These are phyloP conservation scores for Geosmithia morbida DNA, from an alignment of 2,329 filamentous ascomycete species.

Conservation along the genomic window DNA sequence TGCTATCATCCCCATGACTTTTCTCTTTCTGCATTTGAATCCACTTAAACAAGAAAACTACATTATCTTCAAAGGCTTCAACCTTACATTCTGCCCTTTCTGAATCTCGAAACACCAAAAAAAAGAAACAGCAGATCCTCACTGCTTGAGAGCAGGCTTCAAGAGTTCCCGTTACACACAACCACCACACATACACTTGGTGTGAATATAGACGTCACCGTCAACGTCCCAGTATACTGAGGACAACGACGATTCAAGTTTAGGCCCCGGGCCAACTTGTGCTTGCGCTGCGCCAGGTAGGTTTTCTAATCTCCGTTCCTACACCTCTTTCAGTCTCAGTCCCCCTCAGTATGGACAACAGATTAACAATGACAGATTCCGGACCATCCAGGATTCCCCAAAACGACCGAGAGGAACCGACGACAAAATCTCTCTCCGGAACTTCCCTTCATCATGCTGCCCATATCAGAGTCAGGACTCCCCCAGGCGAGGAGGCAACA, in stretches of 20 bases:
- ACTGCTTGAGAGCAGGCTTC: conserved; percentile 13
- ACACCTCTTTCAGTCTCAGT: neutral
- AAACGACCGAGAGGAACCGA: conserved; percentile 34
- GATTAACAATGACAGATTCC: conserved; percentile 18
- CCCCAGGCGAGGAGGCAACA: conserved; percentile 49
- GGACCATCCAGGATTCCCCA: conserved; percentile 27
- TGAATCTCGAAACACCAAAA: neutral
- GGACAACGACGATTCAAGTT: conserved; percentile 23
- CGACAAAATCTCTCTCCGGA: conserved; percentile 50
- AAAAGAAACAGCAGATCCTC: conserved; percentile 3
- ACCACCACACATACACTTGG: conserved; percentile 3
- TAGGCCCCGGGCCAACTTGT: conserved; percentile 57
- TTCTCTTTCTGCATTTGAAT: neutral
- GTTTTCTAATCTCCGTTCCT: conserved; percentile 4
- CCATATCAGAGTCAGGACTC: conserved; percentile 17
- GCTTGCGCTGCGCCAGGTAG: conserved; percentile 76
- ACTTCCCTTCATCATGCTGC: conserved; percentile 19
- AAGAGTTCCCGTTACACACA: neutral
- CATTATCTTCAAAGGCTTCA: neutral
- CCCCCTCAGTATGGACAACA: neutral
- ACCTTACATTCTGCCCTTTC: neutral
- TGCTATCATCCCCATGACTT: neutral
- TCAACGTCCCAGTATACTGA: conserved; percentile 31
- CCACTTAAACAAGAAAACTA: neutral
- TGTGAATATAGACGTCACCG: conserved; percentile 2